Evolutionary conservation across 106 monocot genomes (phyloP), one percentile per base, ranked within the genome.

Genomic region (Iris macrosiphon): DNA sequence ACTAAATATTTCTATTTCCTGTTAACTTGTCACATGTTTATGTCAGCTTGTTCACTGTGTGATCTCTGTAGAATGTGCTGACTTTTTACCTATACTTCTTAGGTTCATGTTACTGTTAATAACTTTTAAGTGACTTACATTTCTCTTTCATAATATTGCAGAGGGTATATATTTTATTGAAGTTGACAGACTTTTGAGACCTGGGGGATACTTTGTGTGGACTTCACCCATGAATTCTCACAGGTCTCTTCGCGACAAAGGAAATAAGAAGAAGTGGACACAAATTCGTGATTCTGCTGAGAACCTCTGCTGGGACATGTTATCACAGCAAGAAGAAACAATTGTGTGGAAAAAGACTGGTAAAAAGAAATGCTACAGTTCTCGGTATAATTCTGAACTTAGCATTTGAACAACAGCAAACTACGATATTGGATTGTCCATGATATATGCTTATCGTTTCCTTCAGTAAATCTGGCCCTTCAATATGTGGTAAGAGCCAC

Each of bases 151-250:
- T n/a, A n/a, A n/a, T n/a, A n/a, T n/a, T 74, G 51, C 62, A 92
- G 92, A 92, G 70, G 87, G 92, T 37, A 69, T 83, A 60, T 75
- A 71, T 54, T 71, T 88, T 47, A 64, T 72, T 62, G 92, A 92
- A 69, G 87, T 87, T 45, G 87, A 92, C 55, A 79, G 92, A 70
- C 73, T 92, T 25, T 60, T 92, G 47, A 79, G 68, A 42, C 92
- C 92, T 40, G 87, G 87, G 31, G 92, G 92, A 27, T 92, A 92
- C 42, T 92, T 92, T 76, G 83, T 92, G 10, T 92, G 79, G 82
- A 92, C 92, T 52, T 80, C 87, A 53, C 60, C 54, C 37, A 52
- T 53, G 27, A 92, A 68, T 56, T 68, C 79, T 6, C 79, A 79
- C 14, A 77, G 87, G 58, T 52, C 71, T 7, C 49, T 80, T 27